phyloP scores from a whole-genome alignment of 225 moss, liverwort and hornwort species.

The Climacium dendroides region DNA sequence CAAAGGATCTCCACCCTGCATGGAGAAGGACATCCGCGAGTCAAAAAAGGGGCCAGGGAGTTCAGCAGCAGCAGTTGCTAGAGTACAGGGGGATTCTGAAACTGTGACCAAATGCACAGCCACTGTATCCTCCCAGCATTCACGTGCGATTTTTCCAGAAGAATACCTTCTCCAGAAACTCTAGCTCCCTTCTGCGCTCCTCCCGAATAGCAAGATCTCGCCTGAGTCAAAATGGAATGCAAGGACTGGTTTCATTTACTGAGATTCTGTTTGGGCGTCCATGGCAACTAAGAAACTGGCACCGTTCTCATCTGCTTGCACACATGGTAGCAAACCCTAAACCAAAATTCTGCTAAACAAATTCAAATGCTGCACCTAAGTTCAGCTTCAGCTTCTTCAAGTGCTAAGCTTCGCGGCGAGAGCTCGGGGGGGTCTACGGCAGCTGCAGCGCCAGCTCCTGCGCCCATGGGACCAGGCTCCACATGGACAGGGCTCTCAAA shows the following conservation, averaged over 20 bases:
- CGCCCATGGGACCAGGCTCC: slow-evolving; percentile 99
- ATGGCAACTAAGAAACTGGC: slow-evolving; percentile 12
- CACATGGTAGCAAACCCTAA: background rate
- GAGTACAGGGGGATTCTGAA: background rate
- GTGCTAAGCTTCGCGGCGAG: slow-evolving; percentile 61
- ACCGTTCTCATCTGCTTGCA: background rate
- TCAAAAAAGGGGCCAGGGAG: background rate
- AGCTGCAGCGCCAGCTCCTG: slow-evolving; percentile 97
- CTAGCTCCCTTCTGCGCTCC: slow-evolving; percentile 86
- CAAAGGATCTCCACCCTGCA: slow-evolving; percentile 63
- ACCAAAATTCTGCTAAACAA: background rate
- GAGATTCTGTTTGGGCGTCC: background rate
- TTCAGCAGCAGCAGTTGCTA: background rate
- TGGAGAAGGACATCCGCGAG: background rate
- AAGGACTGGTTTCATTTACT: slow-evolving; percentile 17
- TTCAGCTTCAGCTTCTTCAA: slow-evolving; percentile 82
- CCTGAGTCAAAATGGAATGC: slow-evolving; percentile 39
- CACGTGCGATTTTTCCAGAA: background rate
- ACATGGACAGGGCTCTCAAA: slow-evolving; percentile 63
- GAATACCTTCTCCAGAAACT: slow-evolving; percentile 86
- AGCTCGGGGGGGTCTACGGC: slow-evolving; percentile 78
- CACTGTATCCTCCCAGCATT: background rate
- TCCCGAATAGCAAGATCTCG: slow-evolving; percentile 72
- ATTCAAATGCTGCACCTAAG: slow-evolving; percentile 46
- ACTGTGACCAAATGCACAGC: background rate